Percentiles rank a stretch among this genome's conserved stretches.
Conservation (phyloP, 2,329 filamentous ascomycete genomes). For the Endocalyx cinctus region DNA sequence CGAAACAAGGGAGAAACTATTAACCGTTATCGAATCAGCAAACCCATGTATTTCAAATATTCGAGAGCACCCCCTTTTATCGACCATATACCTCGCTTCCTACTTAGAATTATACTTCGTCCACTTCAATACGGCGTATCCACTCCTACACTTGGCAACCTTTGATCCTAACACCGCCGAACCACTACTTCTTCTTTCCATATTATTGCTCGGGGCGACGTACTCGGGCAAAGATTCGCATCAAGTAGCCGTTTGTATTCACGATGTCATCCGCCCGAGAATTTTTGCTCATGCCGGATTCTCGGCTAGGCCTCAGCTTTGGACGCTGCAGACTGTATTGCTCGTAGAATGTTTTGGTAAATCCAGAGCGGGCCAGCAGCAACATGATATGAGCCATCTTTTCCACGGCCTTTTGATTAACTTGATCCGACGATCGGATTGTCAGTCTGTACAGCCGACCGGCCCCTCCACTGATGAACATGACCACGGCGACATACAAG, state of each 20-base stretch:
- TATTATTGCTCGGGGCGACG: constrained; percentile 57
- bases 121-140: constrained; percentile 57
- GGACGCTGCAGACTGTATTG: constrained; percentile 57
- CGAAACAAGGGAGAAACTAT: background rate
- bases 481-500: constrained; percentile 32
- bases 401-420: constrained; percentile 38
- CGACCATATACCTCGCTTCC: constrained; percentile 44
- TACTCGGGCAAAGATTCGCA: constrained; percentile 56
- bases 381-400: constrained; percentile 59
- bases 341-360: constrained; percentile 63
- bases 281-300: constrained; percentile 57
- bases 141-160: constrained; percentile 53
- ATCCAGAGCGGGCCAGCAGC: constrained; percentile 56
- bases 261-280: constrained; percentile 54
- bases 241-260: constrained; percentile 56
- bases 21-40: constrained; percentile 47
- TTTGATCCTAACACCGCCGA: constrained; percentile 48
- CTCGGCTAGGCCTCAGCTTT: constrained; percentile 53
- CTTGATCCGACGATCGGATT: constrained; percentile 32
- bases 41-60: too few relatives aligned
- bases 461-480: constrained; percentile 20
- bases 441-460: constrained; percentile 27
- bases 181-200: constrained; percentile 47
- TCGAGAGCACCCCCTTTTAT: constrained; percentile 46
- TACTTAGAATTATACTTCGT: constrained; percentile 58